Percentiles rank a stretch among this genome's conserved stretches.
phyloP scores from a whole-genome alignment of 768 basidiomycete species.

The Lactarius akahatsu region DNA sequence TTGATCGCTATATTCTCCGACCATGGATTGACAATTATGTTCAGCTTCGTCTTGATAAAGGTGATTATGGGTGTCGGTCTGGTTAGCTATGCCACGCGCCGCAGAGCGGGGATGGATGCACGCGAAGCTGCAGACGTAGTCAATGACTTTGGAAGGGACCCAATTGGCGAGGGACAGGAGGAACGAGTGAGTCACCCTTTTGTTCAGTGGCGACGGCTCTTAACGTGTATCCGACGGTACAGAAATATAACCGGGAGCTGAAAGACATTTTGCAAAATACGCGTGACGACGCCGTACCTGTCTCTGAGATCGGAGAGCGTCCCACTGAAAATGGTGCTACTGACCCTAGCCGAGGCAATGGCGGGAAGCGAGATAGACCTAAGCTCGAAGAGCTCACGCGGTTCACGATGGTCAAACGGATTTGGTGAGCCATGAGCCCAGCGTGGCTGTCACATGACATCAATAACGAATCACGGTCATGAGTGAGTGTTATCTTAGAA shows the following conservation, averaged over 20 bases:
- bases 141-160: constrained; percentile 88
- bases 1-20: not conserved
- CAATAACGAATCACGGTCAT: not conserved
- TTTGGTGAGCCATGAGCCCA: constrained; percentile 49
- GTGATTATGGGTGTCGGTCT: constrained; percentile 89
- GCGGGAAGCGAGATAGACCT: constrained; percentile 51
- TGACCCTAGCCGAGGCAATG: constrained; percentile 19
- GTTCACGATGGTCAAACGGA: constrained; percentile 95
- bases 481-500: constrained; percentile 11
- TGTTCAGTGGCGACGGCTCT: not conserved
- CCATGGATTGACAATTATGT: not conserved
- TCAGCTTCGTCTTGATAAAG: constrained; percentile 81
- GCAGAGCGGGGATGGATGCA: constrained; percentile 75
- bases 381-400: constrained; percentile 86
- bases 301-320: constrained; percentile 72
- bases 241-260: constrained; percentile 83
- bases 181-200: constrained; percentile 58
- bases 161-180: constrained; percentile 86
- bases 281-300: constrained; percentile 63
- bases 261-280: constrained; percentile 67
- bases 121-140: constrained; percentile 71
- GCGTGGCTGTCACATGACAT: not conserved
- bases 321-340: constrained; percentile 24
- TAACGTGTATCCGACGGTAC: constrained; percentile 4
- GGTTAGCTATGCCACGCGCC: constrained; percentile 74